Base-by-base conservation (phyloP, 768 basidiomycete genomes). In the Galerina marginata region DNA sequence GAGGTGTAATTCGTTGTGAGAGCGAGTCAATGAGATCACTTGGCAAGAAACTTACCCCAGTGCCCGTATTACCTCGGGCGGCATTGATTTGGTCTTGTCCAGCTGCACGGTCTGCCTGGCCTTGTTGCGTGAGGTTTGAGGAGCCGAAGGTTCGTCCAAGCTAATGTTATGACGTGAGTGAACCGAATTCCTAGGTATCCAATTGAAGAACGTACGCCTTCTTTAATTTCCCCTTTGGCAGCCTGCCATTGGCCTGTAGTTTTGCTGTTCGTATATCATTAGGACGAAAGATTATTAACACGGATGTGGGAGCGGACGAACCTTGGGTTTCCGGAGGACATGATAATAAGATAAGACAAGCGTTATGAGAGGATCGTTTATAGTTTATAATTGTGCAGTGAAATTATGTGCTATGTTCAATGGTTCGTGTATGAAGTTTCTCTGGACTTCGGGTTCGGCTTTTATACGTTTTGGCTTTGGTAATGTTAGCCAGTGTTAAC, bases 211-310 rank as follows among this genome's bases (percentile, higher is more conserved):
- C 53, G 29, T 56, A 56, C 55, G 10, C 55, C 55, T 47, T 56
- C 44, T 25, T 56, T 56, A n/a, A 56, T n/a, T 36, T 47, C 45
- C 9, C 55, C 55, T 33, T 56, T 56, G 26, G 44, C 20, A 16
- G 55, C 23, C 43, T 56, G 55, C 44, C 43, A 47, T 45, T 45
- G 42, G 9, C 55, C 45, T 4, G 55, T 25, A 11, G 26, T 43
- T 36, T 56, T 56, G 36, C 55, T 56, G 42, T 47, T 3, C 33
- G 29, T 47, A 26, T 4, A n/a, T 55, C 6, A 46, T 15, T 26
- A 36, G 20, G 11, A 37, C 3, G 11, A 26, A 23, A 25, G 11
- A 10, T 45, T 4, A 5, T 9, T 14, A 11, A 26, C 9, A 12
- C 15, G 33, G 20, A 25, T 49, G 5, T 20, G 4, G 12, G 6